Evolutionary conservation across 2,329 filamentous ascomycete genomes (phyloP), one percentile per base, ranked within the genome.

Genomic region (Ophiognomonia clavigignenti-juglandacearum): DNA sequence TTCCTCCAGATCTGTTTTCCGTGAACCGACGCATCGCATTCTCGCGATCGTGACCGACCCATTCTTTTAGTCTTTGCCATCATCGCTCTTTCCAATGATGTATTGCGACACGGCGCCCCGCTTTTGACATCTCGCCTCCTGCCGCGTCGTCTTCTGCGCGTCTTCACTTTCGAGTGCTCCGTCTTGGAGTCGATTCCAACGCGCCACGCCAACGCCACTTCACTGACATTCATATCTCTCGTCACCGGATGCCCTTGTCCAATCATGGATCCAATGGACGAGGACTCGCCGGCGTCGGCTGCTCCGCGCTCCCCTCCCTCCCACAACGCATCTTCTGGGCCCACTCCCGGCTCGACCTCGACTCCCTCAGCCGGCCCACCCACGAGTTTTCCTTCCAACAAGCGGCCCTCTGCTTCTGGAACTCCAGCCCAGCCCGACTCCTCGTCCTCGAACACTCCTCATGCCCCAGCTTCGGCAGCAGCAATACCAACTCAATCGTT

Each of bases 361-460:
- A 18, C 50, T n/a, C n/a, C n/a, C n/a, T n/a, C n/a, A n/a, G n/a
- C n/a, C n/a, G n/a, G n/a, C n/a, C n/a, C n/a, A n/a, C n/a, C n/a
- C 47, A 16, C 49, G 10, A 26, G 50, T 3, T 22, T 45, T 19
- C 23, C 51, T 23, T 11, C 39, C 23, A 31, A 44, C 47, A 6
- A 40, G 47, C 8, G 22, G 26, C 10, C 22, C 23, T 31, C 35
- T n/a, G 9, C 24, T 24, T 6, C 14, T 29, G 8, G 7, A 24
- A 47, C 48, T 27, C 31, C 29, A 11, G 11, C 34, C 36, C 22
- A 49, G 20, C 14, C 39, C 38, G 51, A 49, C 22, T 59, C 62
- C 13, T 57, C 61, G 24, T 56, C 58, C 22, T 54, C 58, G 13
- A 57, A 60, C 27, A 57, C 55, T 18, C 43, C 52, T 45, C 53